Base-by-base conservation (phyloP, 2,329 filamentous ascomycete genomes). In the Plectosphaerella plurivora region DNA sequence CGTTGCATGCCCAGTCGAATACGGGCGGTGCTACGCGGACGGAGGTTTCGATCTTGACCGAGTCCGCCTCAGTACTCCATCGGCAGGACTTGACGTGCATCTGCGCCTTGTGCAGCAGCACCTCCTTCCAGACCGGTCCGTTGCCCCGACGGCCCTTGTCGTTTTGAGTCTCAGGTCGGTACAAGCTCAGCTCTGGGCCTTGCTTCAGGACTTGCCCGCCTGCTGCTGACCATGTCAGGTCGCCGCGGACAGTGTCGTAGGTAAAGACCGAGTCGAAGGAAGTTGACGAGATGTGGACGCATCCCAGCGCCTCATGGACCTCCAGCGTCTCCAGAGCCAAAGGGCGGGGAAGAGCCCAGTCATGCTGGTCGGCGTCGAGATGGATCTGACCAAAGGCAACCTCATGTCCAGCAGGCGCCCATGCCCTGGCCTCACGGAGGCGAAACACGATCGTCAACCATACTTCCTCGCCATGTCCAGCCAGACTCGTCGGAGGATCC, bases 21-120 rank as follows among this genome's bases (percentile, higher is more conserved):
- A 74, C 68, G 0, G 73, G 71, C 3, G 78, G 77, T 0, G 71
- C 73, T 33, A 78, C 60, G n/a, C 70, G 69, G 15, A 70, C 67
- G 24, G 65, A 61, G 11, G 72, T 66, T 2, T 60, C 62, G 20
- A 72, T 59, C 6, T 59, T 58, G 20, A 71, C 51, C 4, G 55
- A 52, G 3, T 57, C 49, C 4, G 59, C 39, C 8, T 37, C 22
- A n/a, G 56, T 54, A 28, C 51, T 39, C 55, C 56, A 57, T 8
- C 47, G 36, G 22, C 50, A 54, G 42, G 53, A 24, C 36, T 51
- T 52, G 18, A 57, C 55, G 22, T 55, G 53, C 5, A 49, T 53
- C 39, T 55, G 51, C 33, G 47, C 50, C 33, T 48, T 51, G 14
- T 46, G 44, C 5, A 56, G 49, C 5, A 47, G 22, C 9, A 39